A percentile compares a stretch with the other conserved stretches of the same genome.
phyloP scores from a whole-genome alignment of 495 filamentous ascomycete genomes.

The Margaritispora aquatica region DNA sequence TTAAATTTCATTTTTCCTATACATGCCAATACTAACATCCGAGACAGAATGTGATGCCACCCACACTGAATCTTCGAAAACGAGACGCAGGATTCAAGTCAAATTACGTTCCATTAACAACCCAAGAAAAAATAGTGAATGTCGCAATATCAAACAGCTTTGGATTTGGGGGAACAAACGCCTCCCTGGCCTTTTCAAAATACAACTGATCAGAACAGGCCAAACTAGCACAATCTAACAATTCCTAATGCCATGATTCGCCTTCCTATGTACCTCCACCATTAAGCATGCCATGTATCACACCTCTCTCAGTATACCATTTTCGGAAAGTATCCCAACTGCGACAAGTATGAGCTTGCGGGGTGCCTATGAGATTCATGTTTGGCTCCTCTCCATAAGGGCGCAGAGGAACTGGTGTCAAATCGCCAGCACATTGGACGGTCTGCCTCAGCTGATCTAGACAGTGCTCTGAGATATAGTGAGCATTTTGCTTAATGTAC shows the following conservation, averaged over 20 bases:
- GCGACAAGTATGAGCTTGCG: slow-evolving; percentile 13
- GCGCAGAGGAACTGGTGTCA: not conserved
- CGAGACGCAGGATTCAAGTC: slow-evolving; percentile 66
- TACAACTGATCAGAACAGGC: slow-evolving; percentile 17
- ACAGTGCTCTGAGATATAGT: slow-evolving; percentile 12
- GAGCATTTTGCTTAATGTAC: slow-evolving; percentile 1
- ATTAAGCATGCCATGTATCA: not conserved
- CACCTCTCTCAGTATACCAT: slow-evolving; percentile 16
- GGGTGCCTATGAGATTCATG: slow-evolving; percentile 7
- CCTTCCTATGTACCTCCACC: not conserved
- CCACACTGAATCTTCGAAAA: slow-evolving; percentile 77
- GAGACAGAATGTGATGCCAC: slow-evolving; percentile 70
- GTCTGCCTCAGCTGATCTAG: slow-evolving; percentile 19
- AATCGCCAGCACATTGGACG: slow-evolving; percentile 16
- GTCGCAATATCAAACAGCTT: slow-evolving; percentile 92
- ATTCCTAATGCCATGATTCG: too few relatives aligned
- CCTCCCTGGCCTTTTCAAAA: slow-evolving; percentile 73
- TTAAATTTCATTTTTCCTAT: not conserved
- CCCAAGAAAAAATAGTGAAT: slow-evolving; percentile 64
- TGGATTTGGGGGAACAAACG: slow-evolving; percentile 96
- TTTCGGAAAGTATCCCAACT: slow-evolving; percentile 11
- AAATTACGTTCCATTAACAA: slow-evolving; percentile 73
- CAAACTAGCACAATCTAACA: not conserved
- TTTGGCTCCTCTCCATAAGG: slow-evolving; percentile 2
- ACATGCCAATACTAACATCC: not conserved